phyloP scores from a whole-genome alignment of 2,329 filamentous ascomycete species.

The Neophaeococcomyces mojaviensis region DNA sequence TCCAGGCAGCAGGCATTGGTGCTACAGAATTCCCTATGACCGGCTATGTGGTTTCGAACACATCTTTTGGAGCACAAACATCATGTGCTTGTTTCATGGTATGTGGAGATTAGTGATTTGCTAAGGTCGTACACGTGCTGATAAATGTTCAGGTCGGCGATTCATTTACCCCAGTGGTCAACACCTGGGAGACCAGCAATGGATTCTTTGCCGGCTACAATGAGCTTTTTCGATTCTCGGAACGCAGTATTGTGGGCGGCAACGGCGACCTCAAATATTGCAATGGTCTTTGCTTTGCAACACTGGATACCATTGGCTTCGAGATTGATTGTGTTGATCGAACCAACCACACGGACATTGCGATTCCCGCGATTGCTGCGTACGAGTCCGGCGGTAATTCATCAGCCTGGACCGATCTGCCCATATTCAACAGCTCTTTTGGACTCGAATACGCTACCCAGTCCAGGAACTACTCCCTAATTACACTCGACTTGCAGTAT shows the following conservation, averaged over 20 bases:
- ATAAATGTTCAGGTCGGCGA: conserved; percentile 7
- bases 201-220: conserved; percentile 10
- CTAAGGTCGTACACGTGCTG: background rate
- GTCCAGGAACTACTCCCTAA: conserved; percentile 5
- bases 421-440: conserved; percentile 12
- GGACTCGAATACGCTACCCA: conserved; percentile 2
- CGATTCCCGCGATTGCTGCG: conserved; percentile 7
- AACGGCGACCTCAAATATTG: conserved; percentile 3
- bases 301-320: conserved; percentile 9
- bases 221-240: conserved; percentile 7
- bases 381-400: conserved; percentile 2
- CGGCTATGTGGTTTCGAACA: conserved; percentile 9
- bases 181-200: conserved; percentile 9
- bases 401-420: conserved; percentile 8
- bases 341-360: conserved; percentile 8
- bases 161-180: conserved; percentile 7
- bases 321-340: conserved; percentile 10
- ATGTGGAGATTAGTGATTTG: background rate
- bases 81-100: conserved; percentile 6
- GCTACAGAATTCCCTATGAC: conserved; percentile 9
- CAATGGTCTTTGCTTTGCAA: conserved; percentile 8
- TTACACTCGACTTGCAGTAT: conserved; percentile 9
- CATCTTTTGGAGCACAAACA: conserved; percentile 5
- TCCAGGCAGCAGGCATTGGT: conserved; percentile 1
- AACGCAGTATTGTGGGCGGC: background rate